Conservation (phyloP, 768 basidiomycete genomes). For the Gymnopilus junonius region DNA sequence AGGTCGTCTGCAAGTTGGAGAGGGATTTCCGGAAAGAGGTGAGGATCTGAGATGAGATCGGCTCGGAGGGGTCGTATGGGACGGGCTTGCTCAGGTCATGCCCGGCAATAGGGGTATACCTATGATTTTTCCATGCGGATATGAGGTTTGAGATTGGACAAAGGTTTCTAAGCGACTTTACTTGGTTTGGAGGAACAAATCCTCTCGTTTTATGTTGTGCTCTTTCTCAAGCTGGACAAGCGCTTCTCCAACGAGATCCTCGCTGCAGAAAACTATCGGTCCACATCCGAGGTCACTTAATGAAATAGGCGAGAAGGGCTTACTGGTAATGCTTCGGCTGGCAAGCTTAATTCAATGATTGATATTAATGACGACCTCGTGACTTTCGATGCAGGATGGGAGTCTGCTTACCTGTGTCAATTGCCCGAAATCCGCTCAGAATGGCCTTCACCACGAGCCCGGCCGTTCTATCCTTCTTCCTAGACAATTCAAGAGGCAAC, state of each 20-base stretch:
- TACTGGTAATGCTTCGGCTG: constrained; percentile 79
- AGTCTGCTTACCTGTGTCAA: constrained; percentile 71
- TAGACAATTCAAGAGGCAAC: too few relatives aligned
- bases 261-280: constrained; percentile 41
- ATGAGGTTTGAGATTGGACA: neutral
- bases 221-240: constrained; percentile 57
- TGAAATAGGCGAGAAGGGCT: neutral
- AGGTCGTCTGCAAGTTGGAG: constrained; percentile 68
- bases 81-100: constrained; percentile 74
- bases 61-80: constrained; percentile 66
- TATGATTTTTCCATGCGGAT: constrained; percentile 27
- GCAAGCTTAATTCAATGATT: constrained; percentile 47
- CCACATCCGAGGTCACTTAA: neutral
- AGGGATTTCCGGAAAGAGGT: constrained; percentile 69
- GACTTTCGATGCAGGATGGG: neutral
- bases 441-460: constrained; percentile 74
- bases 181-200: constrained; percentile 85
- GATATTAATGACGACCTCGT: neutral
- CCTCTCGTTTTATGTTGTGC: constrained; percentile 67
- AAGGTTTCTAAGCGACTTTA: constrained; percentile 27
- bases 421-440: constrained; percentile 75
- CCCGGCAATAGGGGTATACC: constrained; percentile 75
- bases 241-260: constrained; percentile 82
- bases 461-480: constrained; percentile 79
- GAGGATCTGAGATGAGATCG: constrained; percentile 62